Conservation (phyloP, 2,329 filamentous ascomycete species). For the Apiospora rasikravindrae region DNA sequence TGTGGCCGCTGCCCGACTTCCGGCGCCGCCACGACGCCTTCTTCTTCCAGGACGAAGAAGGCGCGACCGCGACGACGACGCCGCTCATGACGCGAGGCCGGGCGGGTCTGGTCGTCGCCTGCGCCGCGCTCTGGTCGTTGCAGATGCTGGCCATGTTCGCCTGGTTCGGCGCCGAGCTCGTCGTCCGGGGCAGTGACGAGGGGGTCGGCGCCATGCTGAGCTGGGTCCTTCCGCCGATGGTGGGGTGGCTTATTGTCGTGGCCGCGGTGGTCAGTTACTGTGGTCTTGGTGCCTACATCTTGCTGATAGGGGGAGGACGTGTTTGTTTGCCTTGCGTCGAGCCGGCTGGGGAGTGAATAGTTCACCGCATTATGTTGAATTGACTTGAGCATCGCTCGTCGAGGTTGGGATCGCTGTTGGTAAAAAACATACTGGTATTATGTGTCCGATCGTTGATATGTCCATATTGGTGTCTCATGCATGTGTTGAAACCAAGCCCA, state of each 20-base stretch:
- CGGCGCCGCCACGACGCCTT: slow-evolving; percentile 11
- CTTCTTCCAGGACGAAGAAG: background rate
- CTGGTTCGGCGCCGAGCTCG: slow-evolving; percentile 6
- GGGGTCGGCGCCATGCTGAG: slow-evolving; percentile 3
- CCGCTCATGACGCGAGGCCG: background rate
- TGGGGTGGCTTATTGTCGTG: background rate
- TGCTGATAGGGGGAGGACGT: background rate
- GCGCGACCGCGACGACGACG: background rate
- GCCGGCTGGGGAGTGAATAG: background rate
- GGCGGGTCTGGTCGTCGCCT: background rate
- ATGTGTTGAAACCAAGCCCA: background rate
- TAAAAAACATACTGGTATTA: background rate
- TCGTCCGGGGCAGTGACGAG: slow-evolving; percentile 11
- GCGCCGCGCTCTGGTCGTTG: slow-evolving; percentile 5
- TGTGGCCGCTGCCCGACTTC: slow-evolving; percentile 8
- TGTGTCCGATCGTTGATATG: background rate
- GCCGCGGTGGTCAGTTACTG: slow-evolving; percentile 2
- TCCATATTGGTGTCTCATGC: background rate
- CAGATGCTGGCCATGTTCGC: slow-evolving; percentile 13
- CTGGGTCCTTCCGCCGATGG: background rate
- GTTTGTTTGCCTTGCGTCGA: background rate
- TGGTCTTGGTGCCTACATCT: slow-evolving; percentile 3
- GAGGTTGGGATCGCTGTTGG: background rate
- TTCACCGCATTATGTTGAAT: background rate
- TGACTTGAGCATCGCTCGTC: background rate